phyloP scores from a whole-genome alignment of 2,329 filamentous ascomycete species.

The Blastomyces gilchristii region DNA sequence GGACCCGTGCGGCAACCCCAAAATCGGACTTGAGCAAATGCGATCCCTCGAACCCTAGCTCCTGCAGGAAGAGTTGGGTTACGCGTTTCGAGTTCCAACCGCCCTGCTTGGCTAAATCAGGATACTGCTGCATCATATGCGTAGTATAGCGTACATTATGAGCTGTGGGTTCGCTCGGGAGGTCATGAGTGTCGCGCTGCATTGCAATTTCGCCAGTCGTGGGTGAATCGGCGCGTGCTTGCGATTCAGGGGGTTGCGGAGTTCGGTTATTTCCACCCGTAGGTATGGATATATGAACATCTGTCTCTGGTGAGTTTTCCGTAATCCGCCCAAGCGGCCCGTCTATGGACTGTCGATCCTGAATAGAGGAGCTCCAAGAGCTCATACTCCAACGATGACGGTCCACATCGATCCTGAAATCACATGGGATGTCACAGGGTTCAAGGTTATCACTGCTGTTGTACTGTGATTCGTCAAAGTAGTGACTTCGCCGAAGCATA shows the following conservation, averaged over 20 bases:
- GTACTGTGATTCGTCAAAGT: conserved; percentile 27
- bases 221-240: not conserved
- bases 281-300: conserved; percentile 11
- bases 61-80: conserved; percentile 46
- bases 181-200: not conserved
- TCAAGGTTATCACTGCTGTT: conserved; percentile 25
- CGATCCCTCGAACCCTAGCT: conserved; percentile 28
- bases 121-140: conserved; percentile 30
- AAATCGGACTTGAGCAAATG: conserved; percentile 12
- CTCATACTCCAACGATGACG: conserved; percentile 35
- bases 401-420: conserved; percentile 10
- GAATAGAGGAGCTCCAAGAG: conserved; percentile 36
- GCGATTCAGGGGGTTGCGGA: not conserved
- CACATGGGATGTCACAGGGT: conserved; percentile 15
- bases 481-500: conserved; percentile 41
- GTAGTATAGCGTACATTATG: conserved; percentile 11
- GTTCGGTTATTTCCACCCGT: conserved; percentile 1
- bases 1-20: conserved; percentile 8
- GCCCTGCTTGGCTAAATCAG: conserved; percentile 43
- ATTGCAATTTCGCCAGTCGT: not conserved
- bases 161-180: not conserved
- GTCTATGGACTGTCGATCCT: conserved; percentile 28
- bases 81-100: conserved; percentile 47
- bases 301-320: conserved; percentile 23
- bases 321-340: conserved; percentile 29